A percentile compares a stretch with the other conserved stretches of the same genome.
phyloP scores from a whole-genome alignment of 2,329 filamentous ascomycete species.

The Plenodomus biglobosus region DNA sequence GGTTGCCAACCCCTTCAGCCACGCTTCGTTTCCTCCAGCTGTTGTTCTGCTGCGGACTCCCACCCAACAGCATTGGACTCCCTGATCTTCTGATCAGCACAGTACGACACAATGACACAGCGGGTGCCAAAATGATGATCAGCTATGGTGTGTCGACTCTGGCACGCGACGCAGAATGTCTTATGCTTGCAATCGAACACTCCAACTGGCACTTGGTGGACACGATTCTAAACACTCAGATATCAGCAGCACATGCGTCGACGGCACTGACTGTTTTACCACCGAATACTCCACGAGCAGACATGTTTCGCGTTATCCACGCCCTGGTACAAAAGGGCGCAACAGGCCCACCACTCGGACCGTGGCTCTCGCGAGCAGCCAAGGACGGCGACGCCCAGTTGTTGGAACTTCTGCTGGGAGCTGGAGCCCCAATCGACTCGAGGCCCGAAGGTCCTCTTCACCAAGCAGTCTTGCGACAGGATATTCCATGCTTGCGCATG shows the following conservation, averaged over 20 bases:
- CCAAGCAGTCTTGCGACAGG: constrained; percentile 26
- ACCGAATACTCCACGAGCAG: constrained; percentile 15
- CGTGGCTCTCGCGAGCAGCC: constrained; percentile 31
- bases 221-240: constrained; percentile 25
- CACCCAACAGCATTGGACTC: constrained; percentile 29
- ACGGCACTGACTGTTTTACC: constrained; percentile 28
- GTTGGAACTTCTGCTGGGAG: constrained; percentile 32
- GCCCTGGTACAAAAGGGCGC: constrained; percentile 33
- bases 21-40: constrained; percentile 36
- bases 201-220: constrained; percentile 35
- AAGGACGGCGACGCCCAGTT: constrained; percentile 34
- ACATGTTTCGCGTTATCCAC: constrained; percentile 31
- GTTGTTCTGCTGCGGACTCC: constrained; percentile 39
- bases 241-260: constrained; percentile 34
- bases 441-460: constrained; percentile 23
- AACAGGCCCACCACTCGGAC: constrained; percentile 27
- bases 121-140: constrained; percentile 36
- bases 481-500: constrained; percentile 20
- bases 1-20: constrained; percentile 29
- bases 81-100: constrained; percentile 34
- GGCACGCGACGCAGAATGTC: constrained; percentile 34
- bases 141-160: constrained; percentile 33
- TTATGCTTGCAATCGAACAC: constrained; percentile 29
- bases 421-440: constrained; percentile 27
- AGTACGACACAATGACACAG: constrained; percentile 30